Evolutionary conservation across 2,329 filamentous ascomycete species (phyloP).

Genomic region (Cercospora sp.): DNA sequence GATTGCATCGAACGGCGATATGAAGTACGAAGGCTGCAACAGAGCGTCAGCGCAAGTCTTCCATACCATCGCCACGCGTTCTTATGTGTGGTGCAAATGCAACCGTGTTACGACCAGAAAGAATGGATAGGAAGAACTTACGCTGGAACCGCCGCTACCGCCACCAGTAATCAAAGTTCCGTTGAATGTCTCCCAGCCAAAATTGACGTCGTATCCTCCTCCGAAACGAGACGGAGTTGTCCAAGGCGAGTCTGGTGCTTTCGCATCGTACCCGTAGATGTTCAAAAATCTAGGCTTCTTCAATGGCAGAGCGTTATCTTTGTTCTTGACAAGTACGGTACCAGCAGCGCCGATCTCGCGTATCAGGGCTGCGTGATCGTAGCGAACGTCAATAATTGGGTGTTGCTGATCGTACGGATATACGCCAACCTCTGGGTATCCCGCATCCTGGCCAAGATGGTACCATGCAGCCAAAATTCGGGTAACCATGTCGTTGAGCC

Average conservation of each 20-base stretch:
- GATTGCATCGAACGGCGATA: conserved; percentile 31
- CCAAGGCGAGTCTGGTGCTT: conserved; percentile 37
- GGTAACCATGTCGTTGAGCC: conserved; percentile 62
- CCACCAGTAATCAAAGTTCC: conserved; percentile 28
- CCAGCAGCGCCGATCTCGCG: conserved; percentile 55
- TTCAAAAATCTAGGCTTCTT: conserved; percentile 45
- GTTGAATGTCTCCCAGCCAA: conserved; percentile 35
- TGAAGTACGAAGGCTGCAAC: conserved; percentile 20
- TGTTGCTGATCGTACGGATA: conserved; percentile 26
- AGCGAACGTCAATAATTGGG: conserved; percentile 61
- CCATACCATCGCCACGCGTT: too few species aligned
- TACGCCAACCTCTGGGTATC: conserved; percentile 26
- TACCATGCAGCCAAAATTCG: conserved; percentile 55
- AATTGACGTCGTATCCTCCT: conserved; percentile 45
- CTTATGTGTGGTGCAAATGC: too few species aligned
- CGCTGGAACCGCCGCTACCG: conserved; percentile 10
- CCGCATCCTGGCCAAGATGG: conserved; percentile 57
- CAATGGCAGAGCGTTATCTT: conserved; percentile 57
- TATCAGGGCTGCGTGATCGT: conserved; percentile 47
- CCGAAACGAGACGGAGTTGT: conserved; percentile 42
- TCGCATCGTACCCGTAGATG: conserved; percentile 45
- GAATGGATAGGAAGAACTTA: neutral
- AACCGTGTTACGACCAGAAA: too few species aligned
- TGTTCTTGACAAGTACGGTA: conserved; percentile 65
- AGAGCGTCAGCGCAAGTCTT: conserved; percentile 17